Percentiles rank a stretch among this genome's conserved stretches.
Evolutionary conservation across 2,329 filamentous ascomycete genomes (phyloP).

Genomic region (Pseudogymnoascus sp.): DNA sequence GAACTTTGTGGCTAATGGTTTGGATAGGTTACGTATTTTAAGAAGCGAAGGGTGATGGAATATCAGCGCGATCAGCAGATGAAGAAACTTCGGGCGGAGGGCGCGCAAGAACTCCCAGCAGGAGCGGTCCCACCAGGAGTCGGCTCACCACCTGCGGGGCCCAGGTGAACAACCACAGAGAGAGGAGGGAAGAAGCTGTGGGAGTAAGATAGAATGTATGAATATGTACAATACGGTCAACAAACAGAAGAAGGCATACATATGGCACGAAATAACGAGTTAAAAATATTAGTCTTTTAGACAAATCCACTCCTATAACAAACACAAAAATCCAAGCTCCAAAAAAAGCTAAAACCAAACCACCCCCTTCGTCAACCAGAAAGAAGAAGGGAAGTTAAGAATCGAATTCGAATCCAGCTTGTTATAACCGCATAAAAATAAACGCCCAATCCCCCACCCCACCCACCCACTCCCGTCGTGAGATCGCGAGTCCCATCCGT

Average conservation of each 20-base stretch:
- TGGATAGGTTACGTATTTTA: constrained; percentile 85
- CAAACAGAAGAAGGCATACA: neutral
- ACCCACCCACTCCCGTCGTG: neutral
- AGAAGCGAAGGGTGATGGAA: constrained; percentile 91
- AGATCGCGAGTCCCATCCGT: neutral
- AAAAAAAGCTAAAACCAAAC: neutral
- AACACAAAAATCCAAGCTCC: neutral
- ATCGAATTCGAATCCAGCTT: neutral
- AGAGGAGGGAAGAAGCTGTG: neutral
- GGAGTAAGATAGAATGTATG: neutral
- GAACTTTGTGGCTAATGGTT: neutral
- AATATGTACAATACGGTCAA: neutral
- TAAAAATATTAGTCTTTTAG: neutral
- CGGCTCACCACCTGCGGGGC: constrained; percentile 2
- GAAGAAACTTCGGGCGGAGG: constrained; percentile 64
- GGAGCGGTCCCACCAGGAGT: neutral
- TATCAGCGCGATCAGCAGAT: constrained; percentile 75
- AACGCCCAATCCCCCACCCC: neutral
- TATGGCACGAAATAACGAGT: constrained; percentile 2
- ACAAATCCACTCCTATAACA: constrained; percentile 7
- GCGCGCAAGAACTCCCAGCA: constrained; percentile 50
- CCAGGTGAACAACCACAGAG: neutral
- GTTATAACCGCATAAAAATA: neutral
- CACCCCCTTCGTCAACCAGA: neutral
- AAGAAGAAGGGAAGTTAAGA: neutral